A percentile compares a stretch with the other conserved stretches of the same genome.
These are phyloP conservation scores for Beauveria brongniartii DNA, from an alignment of 2,329 filamentous ascomycete genomes.

Conservation along the genomic window DNA sequence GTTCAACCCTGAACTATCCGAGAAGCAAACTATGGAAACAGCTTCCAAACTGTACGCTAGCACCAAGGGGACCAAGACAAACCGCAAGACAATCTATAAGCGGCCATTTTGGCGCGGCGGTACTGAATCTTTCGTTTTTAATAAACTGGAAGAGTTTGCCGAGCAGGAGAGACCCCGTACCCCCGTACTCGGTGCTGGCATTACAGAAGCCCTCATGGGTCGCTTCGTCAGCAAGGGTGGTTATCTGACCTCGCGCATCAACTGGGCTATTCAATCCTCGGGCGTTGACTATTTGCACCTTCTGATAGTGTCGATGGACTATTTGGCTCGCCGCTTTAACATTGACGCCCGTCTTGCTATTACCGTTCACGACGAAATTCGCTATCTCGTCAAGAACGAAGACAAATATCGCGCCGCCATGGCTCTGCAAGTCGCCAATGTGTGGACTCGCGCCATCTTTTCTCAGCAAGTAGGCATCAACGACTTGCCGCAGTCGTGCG, in stretches of 20 bases:
- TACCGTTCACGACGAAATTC: constrained; percentile 95
- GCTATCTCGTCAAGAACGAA: constrained; percentile 77
- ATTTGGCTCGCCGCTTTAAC: constrained; percentile 76
- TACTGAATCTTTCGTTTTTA: constrained; percentile 97
- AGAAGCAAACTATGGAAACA: constrained; percentile 66
- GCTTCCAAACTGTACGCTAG: constrained; percentile 76
- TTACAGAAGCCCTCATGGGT: constrained; percentile 89
- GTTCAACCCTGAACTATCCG: constrained; percentile 80
- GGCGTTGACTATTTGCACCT: constrained; percentile 96
- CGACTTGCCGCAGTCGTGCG: constrained; percentile 87
- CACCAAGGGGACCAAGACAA: constrained; percentile 86
- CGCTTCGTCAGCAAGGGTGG: constrained; percentile 81
- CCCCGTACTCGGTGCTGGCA: constrained; percentile 86
- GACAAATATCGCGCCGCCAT: constrained; percentile 87
- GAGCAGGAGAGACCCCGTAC: constrained; percentile 88
- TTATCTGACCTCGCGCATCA: constrained; percentile 94
- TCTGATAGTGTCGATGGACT: constrained; percentile 90
- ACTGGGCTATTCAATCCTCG: constrained; percentile 97
- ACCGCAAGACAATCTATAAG: constrained; percentile 61
- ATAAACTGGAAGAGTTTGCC: constrained; percentile 94
- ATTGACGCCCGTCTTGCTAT: constrained; percentile 80
- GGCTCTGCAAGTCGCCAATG: constrained; percentile 85
- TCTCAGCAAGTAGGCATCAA: constrained; percentile 93
- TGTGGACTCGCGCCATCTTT: constrained; percentile 98
- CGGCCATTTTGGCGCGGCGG: constrained; percentile 88